These are phyloP conservation scores for Penicillium fuscoglaucum DNA, from an alignment of 2,329 filamentous ascomycete genomes.

Conservation along the genomic window DNA sequence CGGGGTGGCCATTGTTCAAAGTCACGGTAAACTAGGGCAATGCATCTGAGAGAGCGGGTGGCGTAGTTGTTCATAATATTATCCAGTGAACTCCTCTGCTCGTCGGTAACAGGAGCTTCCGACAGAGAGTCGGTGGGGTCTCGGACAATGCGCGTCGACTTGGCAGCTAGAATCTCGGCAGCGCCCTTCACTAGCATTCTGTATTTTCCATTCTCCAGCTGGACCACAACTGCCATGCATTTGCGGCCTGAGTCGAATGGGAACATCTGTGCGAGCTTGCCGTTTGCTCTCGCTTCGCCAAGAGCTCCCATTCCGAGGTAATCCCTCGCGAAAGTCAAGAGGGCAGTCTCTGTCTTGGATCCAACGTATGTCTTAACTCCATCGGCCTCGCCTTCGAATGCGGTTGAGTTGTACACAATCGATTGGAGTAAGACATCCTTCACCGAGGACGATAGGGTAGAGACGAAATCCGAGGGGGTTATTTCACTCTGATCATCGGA, in stretches of 20 bases:
- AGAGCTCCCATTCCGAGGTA: conserved; percentile 65
- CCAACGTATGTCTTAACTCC: conserved; percentile 65
- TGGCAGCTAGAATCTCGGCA: conserved; percentile 51
- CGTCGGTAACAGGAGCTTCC: conserved; percentile 54
- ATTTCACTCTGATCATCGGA: conserved; percentile 47
- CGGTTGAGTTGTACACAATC: conserved; percentile 67
- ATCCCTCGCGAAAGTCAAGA: conserved; percentile 68
- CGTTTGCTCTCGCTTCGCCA: conserved; percentile 62
- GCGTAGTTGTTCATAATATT: conserved; percentile 76
- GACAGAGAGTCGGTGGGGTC: conserved; percentile 61
- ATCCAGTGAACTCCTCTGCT: conserved; percentile 61
- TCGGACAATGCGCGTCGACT: conserved; percentile 54
- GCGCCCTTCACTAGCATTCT: conserved; percentile 58
- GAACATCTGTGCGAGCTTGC: conserved; percentile 54
- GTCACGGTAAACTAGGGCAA: conserved; percentile 79
- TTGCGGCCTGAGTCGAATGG: conserved; percentile 66
- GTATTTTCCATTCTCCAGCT: conserved; percentile 56
- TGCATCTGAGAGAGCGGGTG: conserved; percentile 76
- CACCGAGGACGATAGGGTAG: conserved; percentile 52
- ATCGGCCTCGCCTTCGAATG: conserved; percentile 65
- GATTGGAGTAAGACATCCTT: conserved; percentile 62
- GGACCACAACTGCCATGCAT: conserved; percentile 67
- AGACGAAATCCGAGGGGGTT: conserved; percentile 56
- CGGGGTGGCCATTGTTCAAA: conserved; percentile 82
- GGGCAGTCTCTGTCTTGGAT: conserved; percentile 75